Evolutionary conservation across 176 grass and related monocot species (phyloP).

Genomic region (Pontederia crassipes): DNA sequence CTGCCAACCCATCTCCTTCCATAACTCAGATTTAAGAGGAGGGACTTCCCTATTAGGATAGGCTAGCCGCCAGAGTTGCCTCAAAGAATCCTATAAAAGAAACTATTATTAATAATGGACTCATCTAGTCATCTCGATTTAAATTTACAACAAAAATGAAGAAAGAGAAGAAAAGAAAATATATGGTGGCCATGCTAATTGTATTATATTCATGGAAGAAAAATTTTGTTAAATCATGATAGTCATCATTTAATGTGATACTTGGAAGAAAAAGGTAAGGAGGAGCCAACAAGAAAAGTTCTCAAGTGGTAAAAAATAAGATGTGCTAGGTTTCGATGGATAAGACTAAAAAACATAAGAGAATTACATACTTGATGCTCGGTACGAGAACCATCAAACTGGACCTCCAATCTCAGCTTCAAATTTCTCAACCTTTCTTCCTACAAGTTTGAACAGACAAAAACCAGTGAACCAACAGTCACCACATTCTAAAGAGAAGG

Average conservation of each 20-base stretch:
- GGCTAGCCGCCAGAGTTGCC: conserved; percentile 77
- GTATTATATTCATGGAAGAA: too few species aligned
- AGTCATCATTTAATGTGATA: too few species aligned
- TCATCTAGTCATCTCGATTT: not conserved
- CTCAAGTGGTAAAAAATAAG: too few species aligned
- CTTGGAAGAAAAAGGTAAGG: too few species aligned
- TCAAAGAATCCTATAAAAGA: conserved; percentile 65
- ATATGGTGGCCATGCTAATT: too few species aligned
- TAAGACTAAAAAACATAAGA: not conserved
- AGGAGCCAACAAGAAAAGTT: too few species aligned
- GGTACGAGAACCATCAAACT: conserved; percentile 66
- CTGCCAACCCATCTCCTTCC: conserved; percentile 99
- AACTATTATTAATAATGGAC: not conserved
- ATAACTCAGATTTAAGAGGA: conserved; percentile 83
- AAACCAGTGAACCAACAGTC: not conserved
- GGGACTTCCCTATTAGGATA: conserved; percentile 58
- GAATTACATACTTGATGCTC: conserved; percentile 64
- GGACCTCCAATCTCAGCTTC: conserved; percentile 61
- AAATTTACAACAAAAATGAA: conserved; percentile 1
- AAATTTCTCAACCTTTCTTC: conserved; percentile 72
- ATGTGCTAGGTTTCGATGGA: too few species aligned
- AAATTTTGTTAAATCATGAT: too few species aligned
- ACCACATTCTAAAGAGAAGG: conserved; percentile 1
- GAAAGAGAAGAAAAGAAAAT: not conserved
- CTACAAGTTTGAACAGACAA: conserved; percentile 32